phyloP scores from a whole-genome alignment of 2,329 filamentous ascomycete species.

The Xylaria sp. region DNA sequence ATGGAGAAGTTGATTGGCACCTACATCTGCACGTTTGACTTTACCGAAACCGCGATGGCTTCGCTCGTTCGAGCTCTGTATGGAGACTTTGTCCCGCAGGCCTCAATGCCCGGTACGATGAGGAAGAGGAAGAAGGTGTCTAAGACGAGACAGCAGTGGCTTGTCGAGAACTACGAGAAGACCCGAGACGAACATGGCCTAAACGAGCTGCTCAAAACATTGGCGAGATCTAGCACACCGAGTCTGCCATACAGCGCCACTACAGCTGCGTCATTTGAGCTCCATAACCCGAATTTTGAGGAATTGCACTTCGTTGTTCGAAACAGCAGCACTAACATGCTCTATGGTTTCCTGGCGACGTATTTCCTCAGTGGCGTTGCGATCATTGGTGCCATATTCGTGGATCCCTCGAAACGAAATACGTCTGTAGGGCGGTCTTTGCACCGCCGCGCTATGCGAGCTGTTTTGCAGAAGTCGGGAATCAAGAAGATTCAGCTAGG shows the following conservation, averaged over 20 bases:
- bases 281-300: slow-evolving; percentile 64
- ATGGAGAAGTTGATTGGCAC: slow-evolving; percentile 87
- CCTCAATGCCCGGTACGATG: slow-evolving; percentile 65
- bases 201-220: slow-evolving; percentile 65
- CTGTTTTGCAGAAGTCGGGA: slow-evolving; percentile 61
- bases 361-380: slow-evolving; percentile 71
- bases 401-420: slow-evolving; percentile 79
- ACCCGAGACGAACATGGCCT: slow-evolving; percentile 69
- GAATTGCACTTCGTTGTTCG: slow-evolving; percentile 88
- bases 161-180: slow-evolving; percentile 82
- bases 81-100: slow-evolving; percentile 60
- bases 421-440: slow-evolving; percentile 87
- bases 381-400: slow-evolving; percentile 79
- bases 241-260: slow-evolving; percentile 67
- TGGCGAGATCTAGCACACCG: slow-evolving; percentile 62
- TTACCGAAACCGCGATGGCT: slow-evolving; percentile 85
- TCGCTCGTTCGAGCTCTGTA: slow-evolving; percentile 79
- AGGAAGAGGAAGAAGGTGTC: slow-evolving; percentile 81
- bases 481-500: slow-evolving; percentile 80
- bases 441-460: slow-evolving; percentile 76
- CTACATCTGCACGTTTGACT: slow-evolving; percentile 94
- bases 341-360: slow-evolving; percentile 90
- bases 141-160: slow-evolving; percentile 90
- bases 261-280: slow-evolving; percentile 68
- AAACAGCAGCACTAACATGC: slow-evolving; percentile 83